Conservation (phyloP, 495 filamentous ascomycete species). For the Penicillium parvum region DNA sequence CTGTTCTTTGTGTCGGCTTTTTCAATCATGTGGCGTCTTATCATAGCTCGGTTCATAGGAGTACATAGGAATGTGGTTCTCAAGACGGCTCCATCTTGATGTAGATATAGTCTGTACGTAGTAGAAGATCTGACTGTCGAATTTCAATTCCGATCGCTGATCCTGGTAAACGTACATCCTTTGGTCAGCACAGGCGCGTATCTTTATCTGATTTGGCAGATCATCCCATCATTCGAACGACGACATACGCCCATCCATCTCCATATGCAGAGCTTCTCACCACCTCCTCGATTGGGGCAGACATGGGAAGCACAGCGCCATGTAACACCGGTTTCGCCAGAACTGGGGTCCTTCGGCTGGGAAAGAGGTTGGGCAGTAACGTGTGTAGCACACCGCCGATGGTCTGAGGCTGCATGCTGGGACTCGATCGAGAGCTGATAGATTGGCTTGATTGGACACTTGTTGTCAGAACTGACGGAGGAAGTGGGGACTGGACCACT, state of each 20-base stretch:
- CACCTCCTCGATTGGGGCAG: constrained; percentile 78
- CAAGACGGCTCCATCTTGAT: no score
- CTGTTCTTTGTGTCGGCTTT: background rate
- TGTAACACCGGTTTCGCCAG: constrained; percentile 88
- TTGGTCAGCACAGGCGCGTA: no score
- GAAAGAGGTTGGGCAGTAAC: constrained; percentile 80
- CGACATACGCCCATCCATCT: constrained; percentile 88
- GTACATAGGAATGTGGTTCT: no score
- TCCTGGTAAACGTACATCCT: no score
- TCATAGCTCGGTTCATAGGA: no score
- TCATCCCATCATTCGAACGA: constrained; percentile 66
- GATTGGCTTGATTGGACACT: constrained; percentile 25
- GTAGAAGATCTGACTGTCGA: background rate
- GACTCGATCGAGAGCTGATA: constrained; percentile 22
- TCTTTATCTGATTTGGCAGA: background rate
- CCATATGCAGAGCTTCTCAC: constrained; percentile 77
- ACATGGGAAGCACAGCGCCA: constrained; percentile 79
- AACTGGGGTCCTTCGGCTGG: constrained; percentile 77
- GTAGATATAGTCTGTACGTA: no score
- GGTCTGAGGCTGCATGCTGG: constrained; percentile 61
- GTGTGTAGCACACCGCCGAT: constrained; percentile 74
- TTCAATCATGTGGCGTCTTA: no score
- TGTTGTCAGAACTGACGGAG: constrained; percentile 40
- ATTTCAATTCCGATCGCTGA: no score
- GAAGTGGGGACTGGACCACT: constrained; percentile 65